Conservation (phyloP, 805 yeast genomes). For the Candida maris region DNA sequence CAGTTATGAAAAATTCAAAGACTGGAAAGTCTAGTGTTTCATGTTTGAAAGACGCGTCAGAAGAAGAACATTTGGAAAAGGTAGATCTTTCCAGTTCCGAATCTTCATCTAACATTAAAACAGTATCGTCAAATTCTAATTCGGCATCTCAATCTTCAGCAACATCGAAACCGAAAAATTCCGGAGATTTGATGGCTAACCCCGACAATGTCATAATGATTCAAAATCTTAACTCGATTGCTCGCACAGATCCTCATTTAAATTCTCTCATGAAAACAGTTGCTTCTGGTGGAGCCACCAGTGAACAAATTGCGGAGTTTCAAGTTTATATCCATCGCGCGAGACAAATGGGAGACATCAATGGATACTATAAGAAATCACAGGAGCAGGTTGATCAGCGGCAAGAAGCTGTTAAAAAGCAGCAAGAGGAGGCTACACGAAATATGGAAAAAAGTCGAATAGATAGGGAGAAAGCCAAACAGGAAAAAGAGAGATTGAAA, state of each 20-base stretch:
- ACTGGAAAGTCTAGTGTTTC: too few species aligned
- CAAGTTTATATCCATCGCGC: slow-evolving; percentile 81
- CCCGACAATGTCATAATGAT: slow-evolving; percentile 79
- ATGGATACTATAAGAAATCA: slow-evolving; percentile 24
- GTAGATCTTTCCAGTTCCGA: too few species aligned
- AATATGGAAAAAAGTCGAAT: slow-evolving; percentile 6
- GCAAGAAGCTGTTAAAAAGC: slow-evolving; percentile 6
- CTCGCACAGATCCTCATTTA: slow-evolving; percentile 64
- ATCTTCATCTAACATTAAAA: too few species aligned
- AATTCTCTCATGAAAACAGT: slow-evolving; percentile 77
- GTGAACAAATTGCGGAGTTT: slow-evolving; percentile 69
- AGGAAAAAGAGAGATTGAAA: slow-evolving; percentile 16
- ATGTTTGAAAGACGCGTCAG: too few species aligned
- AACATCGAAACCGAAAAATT: slow-evolving; percentile 18
- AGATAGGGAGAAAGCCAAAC: slow-evolving; percentile 13
- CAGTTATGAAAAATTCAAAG: too few species aligned
- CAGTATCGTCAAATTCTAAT: too few species aligned
- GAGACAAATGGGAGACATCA: slow-evolving; percentile 57
- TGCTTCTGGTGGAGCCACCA: slow-evolving; percentile 75
- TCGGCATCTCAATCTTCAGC: too few species aligned
- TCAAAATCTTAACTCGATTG: slow-evolving; percentile 77
- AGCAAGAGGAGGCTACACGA: slow-evolving; percentile 10
- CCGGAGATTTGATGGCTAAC: slow-evolving; percentile 34
- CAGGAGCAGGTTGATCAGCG: slow-evolving; percentile 19
- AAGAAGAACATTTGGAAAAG: too few species aligned